Base-by-base conservation (phyloP, 768 basidiomycete genomes). In the Hysterangium stoloniferum region DNA sequence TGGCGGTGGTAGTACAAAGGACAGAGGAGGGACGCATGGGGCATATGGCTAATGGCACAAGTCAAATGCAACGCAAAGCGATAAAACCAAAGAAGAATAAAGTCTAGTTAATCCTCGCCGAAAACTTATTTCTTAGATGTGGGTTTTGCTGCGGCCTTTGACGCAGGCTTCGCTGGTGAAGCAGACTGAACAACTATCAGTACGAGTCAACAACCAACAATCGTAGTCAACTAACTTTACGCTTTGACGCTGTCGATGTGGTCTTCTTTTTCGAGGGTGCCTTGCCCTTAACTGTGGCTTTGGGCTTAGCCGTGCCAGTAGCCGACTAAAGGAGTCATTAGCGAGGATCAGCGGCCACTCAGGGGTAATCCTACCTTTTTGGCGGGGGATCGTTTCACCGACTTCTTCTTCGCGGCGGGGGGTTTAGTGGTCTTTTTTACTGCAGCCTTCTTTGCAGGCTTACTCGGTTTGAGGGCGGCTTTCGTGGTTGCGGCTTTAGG, bases 311-410 rank as follows among this genome's bases (percentile, higher is more conserved):
- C 0, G 70, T 67, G 7, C 80, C 78, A 33, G 76, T 81, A 22
- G 74, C 68, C 55, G 71, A 69, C 81, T 83, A 57, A 19, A 31
- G 15, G 46, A n/a, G 27, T 36, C 19, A 27, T 15, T 32, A 28
- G 46, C 42, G 22, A 45, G 7, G n/a, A 13, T 43, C 45, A 43
- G 33, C 6, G 43, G 35, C 4, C 13, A 36, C 53, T 45, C 15
- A 15, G 45, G 28, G 32, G 15, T 19, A 1, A 54, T 57, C n/a
- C 32, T 37, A 80, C 80, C 78, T 84, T 86, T 74, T 86, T 86
- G 7, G 75, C 78, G 1, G 71, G 40, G 28, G 73, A 78, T 29
- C 78, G 70, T 62, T 75, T 78, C 40, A 75, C 66, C 29, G 71
- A 55, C 4, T 66, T 57, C 32, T 68, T 60, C 61, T 72, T 71